Evolutionary conservation across 2,329 filamentous ascomycete genomes (phyloP), one percentile per base, ranked within the genome.

Genomic region (Colletotrichum musicola): DNA sequence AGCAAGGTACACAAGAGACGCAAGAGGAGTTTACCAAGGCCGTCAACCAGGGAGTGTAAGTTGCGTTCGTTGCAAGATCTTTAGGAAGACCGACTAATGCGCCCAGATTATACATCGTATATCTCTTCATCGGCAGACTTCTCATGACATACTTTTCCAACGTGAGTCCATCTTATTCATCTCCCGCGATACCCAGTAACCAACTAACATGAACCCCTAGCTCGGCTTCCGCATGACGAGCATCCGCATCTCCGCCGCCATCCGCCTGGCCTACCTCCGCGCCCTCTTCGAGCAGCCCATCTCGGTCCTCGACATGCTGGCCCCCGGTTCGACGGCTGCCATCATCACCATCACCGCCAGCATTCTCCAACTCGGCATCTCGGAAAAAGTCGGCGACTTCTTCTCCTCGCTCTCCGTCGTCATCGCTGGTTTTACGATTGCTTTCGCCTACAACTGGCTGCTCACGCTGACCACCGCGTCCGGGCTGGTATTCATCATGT

Each of bases 271-370:
- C 35, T 88, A 88, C 70, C 78, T 87, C 22, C 74, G 78, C 16
- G 79, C 84, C 0, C 77, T 87, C 1, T 85, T 88, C 68, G 73
- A 76, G 2, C 85, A 85, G 49, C 83, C 84, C 0, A 80, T 88
- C 56, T 82, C 81, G 66, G 81, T 79, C 9, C 77, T 88, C 16
- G 86, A 86, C 64, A 79, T 82, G 18, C 76, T 86, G 25, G 84
- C 85, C 1, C 76, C 84, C 0, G 85, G 85, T 16, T 81, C 82
- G 16, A 83, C 86, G n/a, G 82, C 83, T 0, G 83, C 82, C 47
- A 82, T 84, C 1, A 86, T 88, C 71, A 88, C 85, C 0, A 81
- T 82, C 0, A 83, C 83, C 0, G 81, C 85, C 38, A 88, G 87
- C 70, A 82, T 82, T 0, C 81, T 88, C 12, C 86, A 88, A 64